Evolutionary conservation across 441 rosid genomes (phyloP), one percentile per base, ranked within the genome.

Genomic region (Gossypium armourianum): DNA sequence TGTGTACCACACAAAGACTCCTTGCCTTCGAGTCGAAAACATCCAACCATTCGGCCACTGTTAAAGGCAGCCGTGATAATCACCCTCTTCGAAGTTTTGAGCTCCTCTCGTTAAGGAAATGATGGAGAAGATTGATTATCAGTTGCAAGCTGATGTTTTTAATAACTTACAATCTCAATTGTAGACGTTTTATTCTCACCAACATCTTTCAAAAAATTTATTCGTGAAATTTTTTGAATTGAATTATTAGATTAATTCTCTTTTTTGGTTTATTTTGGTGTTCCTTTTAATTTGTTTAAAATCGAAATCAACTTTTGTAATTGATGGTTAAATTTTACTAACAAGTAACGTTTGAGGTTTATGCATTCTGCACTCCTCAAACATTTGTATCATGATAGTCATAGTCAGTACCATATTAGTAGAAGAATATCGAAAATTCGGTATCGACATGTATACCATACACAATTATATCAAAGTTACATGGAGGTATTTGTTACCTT

Each of bases 21-120:
- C 97, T 86, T 2, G 91, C 85, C 50, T 78, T 75, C 8, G 97
- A 91, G 23, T 73, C 86, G 21, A 87, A 82, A 70, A 68, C 81
- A 17, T 83, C 93, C 15, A 71, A 86, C 32, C 97, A 93, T 7
- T 77, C 83, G 16, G 77, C 84, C 0, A 79, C 83, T 58, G 54
- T 86, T 21, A 87, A 78, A 75, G 84, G 82, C 56, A 62, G 67
- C 15, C 87, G 88, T 2, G 95, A 90, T 77, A 93, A 88, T 71
- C 84, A 88, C 69, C 84, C 79, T 4, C 75, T 93, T n/a, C 83
- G 93, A 72, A 89, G 89, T 84, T 91, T 93, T n/a, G 96, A 91
- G 87, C 82, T 83, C 50, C 96, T 93, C 32, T 82, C 96, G 1
- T 78, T 90, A 60, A 83, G 93, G 67, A 89, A 89, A 76, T 86